These are phyloP conservation scores for Colletotrichum sublineola DNA, from an alignment of 2,329 filamentous ascomycete species.

Conservation along the genomic window DNA sequence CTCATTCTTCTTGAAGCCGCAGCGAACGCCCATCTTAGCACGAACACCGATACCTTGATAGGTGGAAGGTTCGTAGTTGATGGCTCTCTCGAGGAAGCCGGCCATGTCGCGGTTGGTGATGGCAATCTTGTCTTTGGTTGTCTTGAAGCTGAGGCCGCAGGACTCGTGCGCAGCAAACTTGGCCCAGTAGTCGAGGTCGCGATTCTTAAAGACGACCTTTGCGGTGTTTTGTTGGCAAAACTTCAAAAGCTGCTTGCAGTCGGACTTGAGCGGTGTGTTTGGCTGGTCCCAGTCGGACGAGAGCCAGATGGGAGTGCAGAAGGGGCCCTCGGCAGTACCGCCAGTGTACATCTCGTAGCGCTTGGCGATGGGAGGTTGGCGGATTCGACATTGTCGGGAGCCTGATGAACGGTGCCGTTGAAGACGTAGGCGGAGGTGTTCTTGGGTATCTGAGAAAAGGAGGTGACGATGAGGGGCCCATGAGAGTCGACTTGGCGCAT, in stretches of 20 bases:
- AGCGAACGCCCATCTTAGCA: conserved; percentile 28
- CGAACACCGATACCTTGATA: neutral
- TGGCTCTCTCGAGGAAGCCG: conserved; percentile 20
- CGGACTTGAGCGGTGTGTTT: conserved; percentile 6
- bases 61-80: conserved; percentile 7
- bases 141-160: conserved; percentile 30
- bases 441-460: conserved; percentile 18
- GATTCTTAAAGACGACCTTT: conserved; percentile 27
- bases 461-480: conserved; percentile 21
- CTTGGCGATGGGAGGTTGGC: conserved; percentile 13
- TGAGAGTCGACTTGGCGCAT: neutral
- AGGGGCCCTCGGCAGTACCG: conserved; percentile 8
- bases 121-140: conserved; percentile 6
- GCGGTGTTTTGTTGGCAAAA: conserved; percentile 29
- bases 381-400: neutral
- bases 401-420: conserved; percentile 1
- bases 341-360: conserved; percentile 17
- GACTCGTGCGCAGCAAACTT: conserved; percentile 30
- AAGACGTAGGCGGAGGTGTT: conserved; percentile 32
- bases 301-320: conserved; percentile 30
- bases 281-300: conserved; percentile 22
- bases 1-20: neutral
- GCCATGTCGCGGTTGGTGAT: conserved; percentile 32
- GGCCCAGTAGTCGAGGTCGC: conserved; percentile 23
- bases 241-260: conserved; percentile 17